Evolutionary conservation across 768 basidiomycete species (phyloP).

Genomic region (Hemileccinum impolitum): DNA sequence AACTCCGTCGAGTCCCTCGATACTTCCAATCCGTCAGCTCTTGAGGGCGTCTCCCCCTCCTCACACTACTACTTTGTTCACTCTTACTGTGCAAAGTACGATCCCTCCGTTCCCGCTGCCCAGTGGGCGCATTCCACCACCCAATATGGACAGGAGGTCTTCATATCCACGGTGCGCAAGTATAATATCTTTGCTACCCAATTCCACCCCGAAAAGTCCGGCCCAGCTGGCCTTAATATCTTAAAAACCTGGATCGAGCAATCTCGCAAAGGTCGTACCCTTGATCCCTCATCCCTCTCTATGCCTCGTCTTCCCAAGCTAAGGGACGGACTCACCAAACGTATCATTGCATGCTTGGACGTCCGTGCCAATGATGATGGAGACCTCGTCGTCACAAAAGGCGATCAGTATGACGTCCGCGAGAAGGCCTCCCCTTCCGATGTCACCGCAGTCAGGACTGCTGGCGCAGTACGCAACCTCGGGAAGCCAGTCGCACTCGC

Average conservation of each 20-base stretch:
- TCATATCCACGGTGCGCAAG: conserved; percentile 79
- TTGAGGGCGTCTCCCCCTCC: conserved; percentile 47
- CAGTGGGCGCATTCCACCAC: conserved; percentile 84
- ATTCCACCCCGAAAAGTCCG: conserved; percentile 98
- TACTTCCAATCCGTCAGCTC: conserved; percentile 34
- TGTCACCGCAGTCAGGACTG: conserved; percentile 40
- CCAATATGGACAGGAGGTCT: conserved; percentile 91
- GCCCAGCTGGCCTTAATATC: conserved; percentile 77
- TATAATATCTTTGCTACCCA: conserved; percentile 90
- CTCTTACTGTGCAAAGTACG: conserved; percentile 84
- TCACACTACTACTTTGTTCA: conserved; percentile 96
- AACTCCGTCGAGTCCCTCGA: conserved; percentile 68
- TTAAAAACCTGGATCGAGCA: conserved; percentile 76
- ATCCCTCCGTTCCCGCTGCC: conserved; percentile 54
- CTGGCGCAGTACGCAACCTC: conserved; percentile 88
- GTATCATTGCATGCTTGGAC: conserved; percentile 96
- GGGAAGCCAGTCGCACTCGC: conserved; percentile 96
- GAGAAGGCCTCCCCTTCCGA: conserved; percentile 52
- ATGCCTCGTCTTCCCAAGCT: conserved; percentile 37
- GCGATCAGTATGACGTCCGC: conserved; percentile 98
- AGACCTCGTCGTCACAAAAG: conserved; percentile 98
- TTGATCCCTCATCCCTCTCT: conserved; percentile 30
- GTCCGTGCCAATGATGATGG: conserved; percentile 94
- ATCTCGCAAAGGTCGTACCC: conserved; percentile 41
- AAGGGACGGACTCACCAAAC: conserved; percentile 78